Conservation (phyloP, 164 flowering plant genomes). For the Sextonia rubra region DNA sequence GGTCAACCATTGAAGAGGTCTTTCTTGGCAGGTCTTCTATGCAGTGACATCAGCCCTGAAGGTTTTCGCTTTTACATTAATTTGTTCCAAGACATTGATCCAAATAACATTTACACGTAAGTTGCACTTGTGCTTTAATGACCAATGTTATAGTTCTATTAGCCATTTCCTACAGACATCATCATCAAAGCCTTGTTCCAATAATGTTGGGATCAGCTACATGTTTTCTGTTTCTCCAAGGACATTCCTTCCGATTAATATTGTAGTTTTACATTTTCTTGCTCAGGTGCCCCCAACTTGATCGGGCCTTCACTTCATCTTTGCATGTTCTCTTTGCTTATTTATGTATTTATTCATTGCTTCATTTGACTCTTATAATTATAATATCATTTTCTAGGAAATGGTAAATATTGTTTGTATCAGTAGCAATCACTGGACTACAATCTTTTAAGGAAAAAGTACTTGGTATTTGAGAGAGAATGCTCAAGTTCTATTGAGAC, state of each 20-base stretch:
- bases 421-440: too few relatives aligned
- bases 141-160: not conserved
- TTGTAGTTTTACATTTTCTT: not conserved
- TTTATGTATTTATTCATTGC: not conserved
- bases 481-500: too few relatives aligned
- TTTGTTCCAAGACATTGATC: conserved; percentile 58
- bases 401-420: too few relatives aligned
- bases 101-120: conserved; percentile 54
- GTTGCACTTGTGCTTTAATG: conserved; percentile 20
- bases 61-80: conserved; percentile 89
- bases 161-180: not conserved
- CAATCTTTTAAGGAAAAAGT: too few relatives aligned
- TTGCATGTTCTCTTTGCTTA: too few relatives aligned
- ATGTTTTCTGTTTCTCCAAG: not conserved
- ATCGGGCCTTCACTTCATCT: not conserved
- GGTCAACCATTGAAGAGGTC: conserved; percentile 3
- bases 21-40: conserved; percentile 62
- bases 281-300: not conserved
- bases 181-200: too few relatives aligned
- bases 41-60: conserved; percentile 90
- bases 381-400: not conserved
- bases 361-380: not conserved
- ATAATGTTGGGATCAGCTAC: not conserved
- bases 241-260: not conserved
- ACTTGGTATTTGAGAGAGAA: too few relatives aligned